Base-by-base conservation (phyloP, 345 rosid genomes). In the Lepidium africanum region DNA sequence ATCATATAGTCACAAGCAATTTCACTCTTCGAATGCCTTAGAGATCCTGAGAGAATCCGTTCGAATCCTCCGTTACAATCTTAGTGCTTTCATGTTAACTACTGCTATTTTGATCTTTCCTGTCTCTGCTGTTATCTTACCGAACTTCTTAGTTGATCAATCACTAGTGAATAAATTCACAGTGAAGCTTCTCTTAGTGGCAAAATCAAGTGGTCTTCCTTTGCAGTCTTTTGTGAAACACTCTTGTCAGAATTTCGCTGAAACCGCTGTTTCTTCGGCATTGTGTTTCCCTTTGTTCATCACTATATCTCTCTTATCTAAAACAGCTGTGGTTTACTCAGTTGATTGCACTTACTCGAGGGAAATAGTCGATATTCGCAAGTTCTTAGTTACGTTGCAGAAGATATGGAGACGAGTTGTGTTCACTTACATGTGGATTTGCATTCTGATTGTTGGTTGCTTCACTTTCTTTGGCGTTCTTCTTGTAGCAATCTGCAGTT, bases 31-130 rank as follows among this genome's bases (percentile, higher is more conserved):
- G 73, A 86, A 79, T 57, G 96, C 96, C 1, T 67, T 88, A 68
- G 96, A 90, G 80, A 92, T 92, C 80, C 62, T 92, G 70, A 85
- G 96, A 59, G 96, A 92, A 72, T 77, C 93, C 0, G 86, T 86
- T 54, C 79, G 96, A 76, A 86, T 92, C 72, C 89, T 92, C 14
- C 88, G 96, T 12, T 90, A 70, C 73, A 92, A 90, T 76, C 77
- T 77, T 1, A 71, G 81, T 2, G 80, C 84, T 60, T 92, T 92
- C 78, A 72, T 88, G 88, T 23, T 78, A 59, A 83, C 84, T 19
- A 78, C 84, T 19, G 86, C 93, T 1, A 48, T 86, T 72, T 74
- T 90, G 10, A 85, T 92, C 63, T 90, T 91, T 54, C 98, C 98
- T 17, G 83, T 90, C 10, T 90, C 90, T 14, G 93, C 90, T 5